Evolutionary conservation across 331 rosid species (phyloP), one percentile per base, ranked within the genome.

Genomic region (Acacia concinna): DNA sequence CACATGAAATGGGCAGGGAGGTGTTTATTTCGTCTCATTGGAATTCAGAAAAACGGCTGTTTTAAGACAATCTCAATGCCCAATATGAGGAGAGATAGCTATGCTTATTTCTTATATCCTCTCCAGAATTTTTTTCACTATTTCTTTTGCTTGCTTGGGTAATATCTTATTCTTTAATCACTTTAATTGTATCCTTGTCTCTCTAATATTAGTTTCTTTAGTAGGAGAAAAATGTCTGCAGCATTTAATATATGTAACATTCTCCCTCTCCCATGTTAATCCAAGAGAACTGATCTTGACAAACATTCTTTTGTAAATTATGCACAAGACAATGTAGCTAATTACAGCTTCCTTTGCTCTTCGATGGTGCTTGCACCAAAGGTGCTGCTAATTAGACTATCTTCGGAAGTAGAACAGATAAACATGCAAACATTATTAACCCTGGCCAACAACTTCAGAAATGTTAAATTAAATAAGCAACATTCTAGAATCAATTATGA

Each of bases 401-500:
- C 27, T 67, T 70, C 7, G 0, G 27, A 44, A 70, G 34, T 44
- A 25, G 37, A 14, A 70, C 6, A 70, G 27, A 27, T 15, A 31
- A 70, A 31, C 40, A 44, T 70, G 40, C 15, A 51, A 27, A 3
- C n/a, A n/a, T n/a, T 43, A 44, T 43, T 69, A 20, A 41, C 54
- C 35, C 21, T 12, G 54, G 21, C 74, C 32, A 15, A 70, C 38
- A 13, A 27, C 15, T 20, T 5, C 23, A 69, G 37, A 2, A 68
- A 43, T 25, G 14, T 69, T 43, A 41, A 43, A 25, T 13, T 14
- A 69, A 69, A 41, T 25, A 27, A 41, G 27, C 56, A 44, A 44
- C 37, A 27, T 27, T 69, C 73, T 41, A 69, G 34, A 56, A 56
- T 21, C 63, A 56, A 76, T 73, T 25, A 18, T 21, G 34, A 81